Conservation (phyloP, 2,329 filamentous ascomycete species). For the Diaporthe capsici region DNA sequence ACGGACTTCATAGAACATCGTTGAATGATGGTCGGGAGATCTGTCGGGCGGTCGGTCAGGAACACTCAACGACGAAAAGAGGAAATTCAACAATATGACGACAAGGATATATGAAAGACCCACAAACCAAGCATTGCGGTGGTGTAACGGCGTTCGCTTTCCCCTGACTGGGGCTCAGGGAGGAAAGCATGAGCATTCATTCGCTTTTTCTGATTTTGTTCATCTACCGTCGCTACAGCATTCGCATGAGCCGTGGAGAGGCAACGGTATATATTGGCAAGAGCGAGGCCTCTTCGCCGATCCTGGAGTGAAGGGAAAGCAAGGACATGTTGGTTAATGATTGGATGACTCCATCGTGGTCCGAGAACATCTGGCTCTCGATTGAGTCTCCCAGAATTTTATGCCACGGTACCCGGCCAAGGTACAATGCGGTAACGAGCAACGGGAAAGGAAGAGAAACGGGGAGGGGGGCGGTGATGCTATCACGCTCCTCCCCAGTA, state of each 20-base stretch:
- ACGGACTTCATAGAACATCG: constrained; percentile 5
- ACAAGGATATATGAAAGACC: constrained; percentile 31
- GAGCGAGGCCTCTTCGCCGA: background rate
- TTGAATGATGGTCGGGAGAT: constrained; percentile 1
- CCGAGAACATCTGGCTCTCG: background rate
- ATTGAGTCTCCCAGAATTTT: background rate
- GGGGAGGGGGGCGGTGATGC: background rate
- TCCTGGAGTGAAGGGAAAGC: background rate
- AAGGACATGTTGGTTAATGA: constrained; percentile 3
- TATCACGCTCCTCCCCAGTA: background rate
- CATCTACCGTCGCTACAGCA: constrained; percentile 32
- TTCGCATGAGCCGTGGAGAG: constrained; percentile 5
- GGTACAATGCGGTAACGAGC: background rate
- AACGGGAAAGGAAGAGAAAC: background rate
- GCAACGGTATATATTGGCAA: background rate
- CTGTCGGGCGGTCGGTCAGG: background rate
- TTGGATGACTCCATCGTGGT: background rate
- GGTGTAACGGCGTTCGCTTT: constrained; percentile 34
- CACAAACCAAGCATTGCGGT: constrained; percentile 35
- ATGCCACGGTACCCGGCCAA: background rate
- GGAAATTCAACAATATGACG: constrained; percentile 2
- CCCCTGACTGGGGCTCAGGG: background rate
- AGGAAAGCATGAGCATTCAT: constrained; percentile 16
- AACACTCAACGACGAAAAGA: background rate
- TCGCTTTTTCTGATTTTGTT: background rate